These are phyloP conservation scores for Hansenula sp. DNA, from an alignment of 1,139 yeast genomes.

Conservation along the genomic window DNA sequence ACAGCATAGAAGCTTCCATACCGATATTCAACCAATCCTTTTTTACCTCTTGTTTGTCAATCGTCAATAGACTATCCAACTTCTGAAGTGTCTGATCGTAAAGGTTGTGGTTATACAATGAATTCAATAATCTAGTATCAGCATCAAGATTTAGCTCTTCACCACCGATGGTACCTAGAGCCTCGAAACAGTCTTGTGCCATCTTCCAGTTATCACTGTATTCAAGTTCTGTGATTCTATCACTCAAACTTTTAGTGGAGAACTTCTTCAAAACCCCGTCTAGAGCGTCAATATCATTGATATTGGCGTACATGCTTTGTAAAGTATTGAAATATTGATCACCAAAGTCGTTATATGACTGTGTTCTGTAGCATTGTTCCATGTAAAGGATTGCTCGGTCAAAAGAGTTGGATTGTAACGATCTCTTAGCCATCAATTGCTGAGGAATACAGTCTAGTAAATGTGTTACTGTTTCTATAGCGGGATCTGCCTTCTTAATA, in stretches of 20 bases:
- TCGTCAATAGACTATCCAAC: constrained; percentile 21
- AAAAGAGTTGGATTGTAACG: constrained; percentile 80
- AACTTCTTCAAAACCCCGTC: constrained; percentile 81
- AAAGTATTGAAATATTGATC: constrained; percentile 47
- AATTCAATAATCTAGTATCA: constrained; percentile 41
- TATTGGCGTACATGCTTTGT: constrained; percentile 77
- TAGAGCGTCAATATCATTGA: constrained; percentile 87
- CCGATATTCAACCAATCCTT: constrained; percentile 65
- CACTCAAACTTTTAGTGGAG: constrained; percentile 63
- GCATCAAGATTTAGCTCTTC: constrained; percentile 30
- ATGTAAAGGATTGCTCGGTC: constrained; percentile 87
- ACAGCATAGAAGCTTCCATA: constrained; percentile 66
- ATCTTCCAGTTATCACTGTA: constrained; percentile 85
- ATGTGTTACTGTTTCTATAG: constrained; percentile 29
- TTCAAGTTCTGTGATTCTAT: constrained; percentile 75
- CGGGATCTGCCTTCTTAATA: constrained; percentile 16
- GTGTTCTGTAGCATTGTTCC: constrained; percentile 66
- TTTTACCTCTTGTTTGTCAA: constrained; percentile 24
- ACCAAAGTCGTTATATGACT: constrained; percentile 28
- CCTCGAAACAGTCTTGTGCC: constrained; percentile 83
- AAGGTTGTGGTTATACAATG: constrained; percentile 55
- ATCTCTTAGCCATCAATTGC: constrained; percentile 67
- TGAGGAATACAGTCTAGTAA: constrained; percentile 51
- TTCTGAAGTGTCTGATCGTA: constrained; percentile 43
- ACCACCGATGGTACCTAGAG: constrained; percentile 44